Evolutionary conservation across 129 eudicot genomes (phyloP).

Genomic region (Centella asiatica): DNA sequence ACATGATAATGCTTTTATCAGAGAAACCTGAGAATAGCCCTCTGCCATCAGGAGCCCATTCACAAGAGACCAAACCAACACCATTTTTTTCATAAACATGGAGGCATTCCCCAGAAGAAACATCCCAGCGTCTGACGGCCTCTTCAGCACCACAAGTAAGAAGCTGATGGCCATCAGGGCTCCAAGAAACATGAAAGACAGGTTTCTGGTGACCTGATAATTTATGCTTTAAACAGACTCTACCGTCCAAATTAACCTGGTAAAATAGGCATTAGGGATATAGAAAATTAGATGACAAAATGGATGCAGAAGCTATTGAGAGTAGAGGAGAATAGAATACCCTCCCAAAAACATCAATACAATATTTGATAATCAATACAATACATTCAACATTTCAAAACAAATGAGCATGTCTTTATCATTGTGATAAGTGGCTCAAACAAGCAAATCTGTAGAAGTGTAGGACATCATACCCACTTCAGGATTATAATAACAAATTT

Average conservation of each 20-base stretch:
- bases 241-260: slow-evolving; percentile 60
- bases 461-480: background rate
- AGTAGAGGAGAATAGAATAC: background rate
- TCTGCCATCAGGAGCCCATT: slow-evolving; percentile 78
- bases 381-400: background rate
- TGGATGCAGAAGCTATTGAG: background rate
- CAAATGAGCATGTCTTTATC: background rate
- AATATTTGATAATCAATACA: background rate
- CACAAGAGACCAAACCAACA: slow-evolving; percentile 65
- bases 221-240: slow-evolving; percentile 47
- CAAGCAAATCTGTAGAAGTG: background rate
- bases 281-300: background rate
- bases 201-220: slow-evolving; percentile 77
- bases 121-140: slow-evolving; percentile 72
- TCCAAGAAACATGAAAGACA: slow-evolving; percentile 68
- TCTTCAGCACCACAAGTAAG: slow-evolving; percentile 90
- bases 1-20: slow-evolving; percentile 75
- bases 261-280: slow-evolving; percentile 4
- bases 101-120: slow-evolving; percentile 76
- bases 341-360: background rate
- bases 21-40: slow-evolving; percentile 57
- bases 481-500: background rate
- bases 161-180: slow-evolving; percentile 61
- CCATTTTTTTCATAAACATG: slow-evolving; percentile 60
- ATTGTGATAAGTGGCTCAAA: too few species aligned